These are phyloP conservation scores for Rhipidocladum racemiflorum DNA, from an alignment of 176 grass and related monocot species.

Conservation along the genomic window DNA sequence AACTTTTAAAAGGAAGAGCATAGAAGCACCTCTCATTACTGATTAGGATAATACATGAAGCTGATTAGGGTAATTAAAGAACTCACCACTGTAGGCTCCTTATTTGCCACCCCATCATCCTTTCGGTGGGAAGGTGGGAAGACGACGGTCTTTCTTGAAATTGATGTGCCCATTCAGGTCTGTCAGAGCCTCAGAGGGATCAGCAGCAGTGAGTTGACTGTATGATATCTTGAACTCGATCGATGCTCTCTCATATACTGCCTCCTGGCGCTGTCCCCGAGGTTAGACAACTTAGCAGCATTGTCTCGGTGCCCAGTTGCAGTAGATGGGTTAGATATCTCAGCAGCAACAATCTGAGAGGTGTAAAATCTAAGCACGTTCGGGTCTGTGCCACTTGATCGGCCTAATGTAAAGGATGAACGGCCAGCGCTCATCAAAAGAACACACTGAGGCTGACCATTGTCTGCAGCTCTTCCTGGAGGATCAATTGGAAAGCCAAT, in stretches of 20 bases:
- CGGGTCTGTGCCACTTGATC: constrained; percentile 50
- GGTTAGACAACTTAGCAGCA: constrained; percentile 63
- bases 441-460: constrained; percentile 50
- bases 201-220: constrained; percentile 48
- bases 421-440: constrained; percentile 66
- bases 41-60: not conserved
- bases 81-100: constrained; percentile 75
- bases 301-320: constrained; percentile 54
- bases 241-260: constrained; percentile 53
- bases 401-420: constrained; percentile 62
- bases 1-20: no score
- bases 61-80: constrained; percentile 10
- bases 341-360: constrained; percentile 45
- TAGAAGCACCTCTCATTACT: no score
- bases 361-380: constrained; percentile 54
- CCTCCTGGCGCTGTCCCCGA: constrained; percentile 58
- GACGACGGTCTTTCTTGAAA: constrained; percentile 80
- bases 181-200: constrained; percentile 61
- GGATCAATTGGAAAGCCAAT: constrained; percentile 70
- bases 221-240: constrained; percentile 56
- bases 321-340: constrained; percentile 53
- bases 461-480: constrained; percentile 54
- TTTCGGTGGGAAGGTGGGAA: constrained; percentile 91
- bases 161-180: constrained; percentile 54
- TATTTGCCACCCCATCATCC: constrained; percentile 53